These are phyloP conservation scores for Colletotrichum gigasporum DNA, from an alignment of 2,329 filamentous ascomycete genomes.

Conservation along the genomic window DNA sequence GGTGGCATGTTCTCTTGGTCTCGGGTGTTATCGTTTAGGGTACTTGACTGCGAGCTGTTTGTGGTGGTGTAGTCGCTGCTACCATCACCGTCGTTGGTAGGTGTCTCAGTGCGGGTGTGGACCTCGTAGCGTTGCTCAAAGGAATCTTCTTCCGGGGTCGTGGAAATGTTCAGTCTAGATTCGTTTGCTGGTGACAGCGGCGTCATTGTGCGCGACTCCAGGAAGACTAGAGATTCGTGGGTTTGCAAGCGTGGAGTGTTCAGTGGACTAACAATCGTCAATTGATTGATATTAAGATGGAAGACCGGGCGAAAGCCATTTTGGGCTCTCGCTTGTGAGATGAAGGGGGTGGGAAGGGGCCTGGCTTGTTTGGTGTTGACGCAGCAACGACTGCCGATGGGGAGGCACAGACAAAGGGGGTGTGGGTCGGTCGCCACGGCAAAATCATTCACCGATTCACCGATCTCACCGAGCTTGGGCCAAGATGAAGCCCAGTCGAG, in stretches of 20 bases:
- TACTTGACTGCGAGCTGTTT: slow-evolving; percentile 32
- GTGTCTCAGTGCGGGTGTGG: slow-evolving; percentile 38
- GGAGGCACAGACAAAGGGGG: slow-evolving; percentile 29
- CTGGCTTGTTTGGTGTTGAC: slow-evolving; percentile 32
- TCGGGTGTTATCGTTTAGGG: slow-evolving; percentile 43
- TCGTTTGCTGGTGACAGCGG: slow-evolving; percentile 51
- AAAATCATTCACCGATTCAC: slow-evolving; percentile 23
- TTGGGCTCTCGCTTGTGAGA: slow-evolving; percentile 32
- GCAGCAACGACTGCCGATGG: slow-evolving; percentile 27
- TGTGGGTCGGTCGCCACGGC: slow-evolving; percentile 25
- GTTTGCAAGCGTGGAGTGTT: slow-evolving; percentile 5
- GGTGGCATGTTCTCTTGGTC: slow-evolving; percentile 60
- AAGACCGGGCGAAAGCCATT: slow-evolving; percentile 19
- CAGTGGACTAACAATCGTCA: slow-evolving; percentile 9
- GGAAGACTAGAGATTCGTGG: neutral
- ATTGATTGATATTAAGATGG: slow-evolving; percentile 30
- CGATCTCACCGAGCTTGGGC: slow-evolving; percentile 3
- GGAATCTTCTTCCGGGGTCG: slow-evolving; percentile 37
- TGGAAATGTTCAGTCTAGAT: slow-evolving; percentile 40
- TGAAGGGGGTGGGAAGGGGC: slow-evolving; percentile 30
- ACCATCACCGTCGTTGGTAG: slow-evolving; percentile 27
- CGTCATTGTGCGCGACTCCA: slow-evolving; percentile 42
- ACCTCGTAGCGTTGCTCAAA: slow-evolving; percentile 46
- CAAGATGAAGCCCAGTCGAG: no score
- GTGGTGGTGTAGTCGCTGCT: slow-evolving; percentile 30